A percentile compares a stretch with the other conserved stretches of the same genome.
These are phyloP conservation scores for Chrysoporthe cubensis DNA, from an alignment of 2,329 filamentous ascomycete species.

Conservation along the genomic window DNA sequence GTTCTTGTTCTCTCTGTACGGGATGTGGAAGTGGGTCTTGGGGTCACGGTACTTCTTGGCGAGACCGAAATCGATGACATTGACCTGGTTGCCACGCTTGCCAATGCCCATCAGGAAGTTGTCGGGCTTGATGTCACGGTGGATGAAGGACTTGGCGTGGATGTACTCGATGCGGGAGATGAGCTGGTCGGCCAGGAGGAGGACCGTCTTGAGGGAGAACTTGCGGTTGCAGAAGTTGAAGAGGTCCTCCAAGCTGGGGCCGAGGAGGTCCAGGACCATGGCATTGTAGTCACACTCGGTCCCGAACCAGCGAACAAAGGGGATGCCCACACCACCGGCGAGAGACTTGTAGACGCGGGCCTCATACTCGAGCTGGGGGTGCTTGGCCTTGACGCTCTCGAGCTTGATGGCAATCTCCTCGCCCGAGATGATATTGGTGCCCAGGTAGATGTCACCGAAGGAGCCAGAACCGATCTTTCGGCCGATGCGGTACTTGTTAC, in stretches of 20 bases:
- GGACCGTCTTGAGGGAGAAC: conserved; percentile 97
- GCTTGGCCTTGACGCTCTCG: conserved; percentile 99
- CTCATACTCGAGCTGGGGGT: conserved; percentile 98
- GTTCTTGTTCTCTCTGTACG: conserved; percentile 99
- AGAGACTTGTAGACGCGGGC: conserved; percentile 90
- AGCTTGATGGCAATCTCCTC: conserved; percentile 99
- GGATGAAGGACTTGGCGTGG: conserved; percentile 98
- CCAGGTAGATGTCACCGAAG: conserved; percentile 98
- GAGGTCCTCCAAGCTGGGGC: conserved; percentile 92
- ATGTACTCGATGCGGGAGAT: conserved; percentile 99
- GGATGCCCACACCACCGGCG: conserved; percentile 95
- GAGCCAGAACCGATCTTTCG: conserved; percentile 98
- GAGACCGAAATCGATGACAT: conserved; percentile 97
- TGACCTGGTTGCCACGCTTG: conserved; percentile 99
- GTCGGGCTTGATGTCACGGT: conserved; percentile 99
- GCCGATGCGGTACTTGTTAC: conserved; percentile 99
- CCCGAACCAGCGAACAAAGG: conserved; percentile 99
- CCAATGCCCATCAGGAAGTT: conserved; percentile 99
- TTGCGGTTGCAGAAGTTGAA: conserved; percentile 99
- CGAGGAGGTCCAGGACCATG: conserved; percentile 97
- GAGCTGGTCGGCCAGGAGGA: conserved; percentile 94
- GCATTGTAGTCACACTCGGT: conserved; percentile 99
- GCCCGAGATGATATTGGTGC: conserved; percentile 99
- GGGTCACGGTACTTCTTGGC: conserved; percentile 99
- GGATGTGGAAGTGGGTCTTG: conserved; percentile 99